Conservation (phyloP, 345 rosid species). For the Geranium brycei region DNA sequence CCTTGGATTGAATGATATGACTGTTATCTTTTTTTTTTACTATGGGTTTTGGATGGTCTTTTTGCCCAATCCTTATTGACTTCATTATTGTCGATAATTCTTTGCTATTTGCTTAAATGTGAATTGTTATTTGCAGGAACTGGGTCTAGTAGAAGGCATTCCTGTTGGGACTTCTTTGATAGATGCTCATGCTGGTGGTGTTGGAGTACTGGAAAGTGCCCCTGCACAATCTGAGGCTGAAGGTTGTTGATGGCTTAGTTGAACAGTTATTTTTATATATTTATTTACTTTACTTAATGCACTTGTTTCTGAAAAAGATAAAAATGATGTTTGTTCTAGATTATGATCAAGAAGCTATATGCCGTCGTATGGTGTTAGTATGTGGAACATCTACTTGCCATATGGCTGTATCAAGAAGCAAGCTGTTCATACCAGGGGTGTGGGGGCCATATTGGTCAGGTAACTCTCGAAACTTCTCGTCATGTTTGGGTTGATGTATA, state of each 20-base stretch:
- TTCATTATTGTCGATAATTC: neutral
- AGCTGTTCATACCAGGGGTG: slow-evolving; percentile 87
- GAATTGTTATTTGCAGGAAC: slow-evolving; percentile 35
- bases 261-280: neutral
- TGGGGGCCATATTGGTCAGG: slow-evolving; percentile 99
- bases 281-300: neutral
- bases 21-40: too few species aligned
- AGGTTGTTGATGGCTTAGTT: slow-evolving; percentile 28
- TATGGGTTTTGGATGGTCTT: too few species aligned
- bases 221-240: slow-evolving; percentile 17
- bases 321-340: slow-evolving; percentile 14
- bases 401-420: slow-evolving; percentile 78
- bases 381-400: slow-evolving; percentile 98
- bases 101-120: slow-evolving; percentile 3
- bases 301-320: neutral
- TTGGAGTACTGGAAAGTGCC: slow-evolving; percentile 82
- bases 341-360: slow-evolving; percentile 49
- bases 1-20: neutral
- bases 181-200: slow-evolving; percentile 99
- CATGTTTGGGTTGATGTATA: neutral
- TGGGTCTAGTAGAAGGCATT: slow-evolving; percentile 65
- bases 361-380: slow-evolving; percentile 73
- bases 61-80: too few species aligned
- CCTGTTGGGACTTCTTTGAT: slow-evolving; percentile 86
- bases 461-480: slow-evolving; percentile 13